Evolutionary conservation across 2,329 filamentous ascomycete genomes (phyloP), one percentile per base, ranked within the genome.

Genomic region (Monosporascus sp.): DNA sequence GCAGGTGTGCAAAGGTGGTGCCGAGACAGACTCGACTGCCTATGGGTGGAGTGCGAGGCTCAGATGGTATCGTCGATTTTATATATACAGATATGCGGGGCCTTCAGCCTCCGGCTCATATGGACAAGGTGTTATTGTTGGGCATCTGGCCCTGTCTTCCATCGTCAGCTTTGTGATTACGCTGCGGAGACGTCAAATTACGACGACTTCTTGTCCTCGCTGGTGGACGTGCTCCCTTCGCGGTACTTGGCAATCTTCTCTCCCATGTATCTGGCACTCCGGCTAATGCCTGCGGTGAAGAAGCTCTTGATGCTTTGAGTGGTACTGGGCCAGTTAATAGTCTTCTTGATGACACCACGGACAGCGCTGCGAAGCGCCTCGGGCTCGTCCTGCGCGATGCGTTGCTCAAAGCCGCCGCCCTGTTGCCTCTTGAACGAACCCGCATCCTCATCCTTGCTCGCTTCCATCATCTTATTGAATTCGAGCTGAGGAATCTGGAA

Each of bases 241-340:
- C 72, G 74, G 64, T 77, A 87, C 69, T 90, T 91, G 58, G 74
- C 74, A 56, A 85, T 75, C 78, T 99, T 99, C 69, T 97, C 94
- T 44, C 80, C 77, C 51, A 95, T 64, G 68, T 99, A 99, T 57
- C 85, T 81, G 75, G 81, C 80, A 6, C 86, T 87, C 63, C 86
- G 82, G 7, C 75, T 67, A 17, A 88, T 68, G 0, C 94, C 95
- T 0, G 88, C 86, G 2, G 91, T 97, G 45, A 97, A 70, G 1
- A 88, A 69, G 2, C 91, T 86, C 73, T 99, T 99, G 57, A 93
- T 68, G 51, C 86, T 94, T 72, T 99, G 93, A 5, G 85, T 85
- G 2, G 89, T 91, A 64, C 91, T 94, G 1, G 94, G 92, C 94
- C 94, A 97, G 52, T 84, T 82, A 63, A 97, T 90, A 0, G 95